Conservation (phyloP, 1,284 basidiomycete genomes). For the Cutaneotrichosporon daszewskae region DNA sequence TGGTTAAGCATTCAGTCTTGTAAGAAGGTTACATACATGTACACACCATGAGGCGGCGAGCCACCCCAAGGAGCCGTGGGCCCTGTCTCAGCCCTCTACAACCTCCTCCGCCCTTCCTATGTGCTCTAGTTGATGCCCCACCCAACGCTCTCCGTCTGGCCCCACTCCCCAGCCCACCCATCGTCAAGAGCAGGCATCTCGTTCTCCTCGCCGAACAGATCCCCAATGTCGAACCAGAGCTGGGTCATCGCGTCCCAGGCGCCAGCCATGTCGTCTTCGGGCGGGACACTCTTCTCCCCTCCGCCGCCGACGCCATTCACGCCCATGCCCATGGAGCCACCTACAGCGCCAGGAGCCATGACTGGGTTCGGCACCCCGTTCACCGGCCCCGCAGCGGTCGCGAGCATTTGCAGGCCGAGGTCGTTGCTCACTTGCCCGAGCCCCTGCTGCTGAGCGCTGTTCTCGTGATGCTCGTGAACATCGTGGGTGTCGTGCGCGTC, state of each 20-base stretch:
- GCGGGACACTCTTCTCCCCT: too few relatives aligned
- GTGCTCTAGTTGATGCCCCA: too few relatives aligned
- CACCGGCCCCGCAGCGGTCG: too few relatives aligned
- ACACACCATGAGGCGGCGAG: too few relatives aligned
- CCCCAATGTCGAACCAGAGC: constrained; percentile 29
- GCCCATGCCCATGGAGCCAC: background rate
- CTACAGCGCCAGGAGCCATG: too few relatives aligned
- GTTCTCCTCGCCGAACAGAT: constrained; percentile 11
- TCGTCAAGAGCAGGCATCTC: constrained; percentile 2
- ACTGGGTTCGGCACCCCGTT: too few relatives aligned
- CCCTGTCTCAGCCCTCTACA: too few relatives aligned
- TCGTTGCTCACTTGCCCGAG: background rate
- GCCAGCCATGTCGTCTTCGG: constrained; percentile 10
- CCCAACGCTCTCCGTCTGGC: too few relatives aligned
- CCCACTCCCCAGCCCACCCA: constrained; percentile 2
- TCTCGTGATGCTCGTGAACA: background rate
- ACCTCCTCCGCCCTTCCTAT: too few relatives aligned
- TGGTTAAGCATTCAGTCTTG: too few relatives aligned
- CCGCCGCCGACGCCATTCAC: background rate
- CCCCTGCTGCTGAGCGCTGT: background rate
- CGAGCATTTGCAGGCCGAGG: background rate
- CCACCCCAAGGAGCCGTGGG: too few relatives aligned
- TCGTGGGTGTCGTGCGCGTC: background rate
- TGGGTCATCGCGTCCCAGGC: constrained; percentile 34
- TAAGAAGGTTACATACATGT: too few relatives aligned